These are phyloP conservation scores for Phytophthora quininea DNA, from an alignment of 352 stramenopile species.

Conservation along the genomic window DNA sequence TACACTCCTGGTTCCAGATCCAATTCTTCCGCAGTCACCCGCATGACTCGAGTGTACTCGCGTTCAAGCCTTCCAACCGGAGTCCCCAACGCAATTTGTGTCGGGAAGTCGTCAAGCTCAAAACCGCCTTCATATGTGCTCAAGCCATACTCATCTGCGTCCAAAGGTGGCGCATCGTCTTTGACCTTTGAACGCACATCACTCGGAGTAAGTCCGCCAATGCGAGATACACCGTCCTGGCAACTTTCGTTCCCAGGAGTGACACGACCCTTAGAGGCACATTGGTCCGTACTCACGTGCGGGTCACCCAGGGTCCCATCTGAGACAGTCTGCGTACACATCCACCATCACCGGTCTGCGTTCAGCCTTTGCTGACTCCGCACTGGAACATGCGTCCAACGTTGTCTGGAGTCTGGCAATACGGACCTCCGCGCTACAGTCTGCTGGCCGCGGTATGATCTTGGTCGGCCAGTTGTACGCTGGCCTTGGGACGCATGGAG, in stretches of 20 bases:
- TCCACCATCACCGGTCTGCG: neutral
- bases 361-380: too few relatives aligned
- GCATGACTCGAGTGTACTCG: neutral
- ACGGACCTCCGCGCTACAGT: neutral
- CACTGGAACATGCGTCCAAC: neutral
- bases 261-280: too few relatives aligned
- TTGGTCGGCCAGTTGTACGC: neutral
- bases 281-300: too few relatives aligned
- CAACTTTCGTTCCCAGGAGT: too few relatives aligned
- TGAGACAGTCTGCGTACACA: neutral
- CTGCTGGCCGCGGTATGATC: neutral
- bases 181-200: neutral
- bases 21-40: neutral
- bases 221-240: too few relatives aligned
- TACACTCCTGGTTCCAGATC: conserved; percentile 1
- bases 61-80: neutral
- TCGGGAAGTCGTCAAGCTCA: neutral
- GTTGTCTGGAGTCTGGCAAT: neutral
- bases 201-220: too few relatives aligned
- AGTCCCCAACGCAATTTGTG: neutral
- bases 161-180: neutral
- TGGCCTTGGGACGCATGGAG: neutral
- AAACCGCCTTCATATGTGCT: neutral
- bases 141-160: too few relatives aligned
- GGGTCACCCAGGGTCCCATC: too few relatives aligned